phyloP scores from a whole-genome alignment of 164 flowering plant genomes.

The Houttuynia cordata region DNA sequence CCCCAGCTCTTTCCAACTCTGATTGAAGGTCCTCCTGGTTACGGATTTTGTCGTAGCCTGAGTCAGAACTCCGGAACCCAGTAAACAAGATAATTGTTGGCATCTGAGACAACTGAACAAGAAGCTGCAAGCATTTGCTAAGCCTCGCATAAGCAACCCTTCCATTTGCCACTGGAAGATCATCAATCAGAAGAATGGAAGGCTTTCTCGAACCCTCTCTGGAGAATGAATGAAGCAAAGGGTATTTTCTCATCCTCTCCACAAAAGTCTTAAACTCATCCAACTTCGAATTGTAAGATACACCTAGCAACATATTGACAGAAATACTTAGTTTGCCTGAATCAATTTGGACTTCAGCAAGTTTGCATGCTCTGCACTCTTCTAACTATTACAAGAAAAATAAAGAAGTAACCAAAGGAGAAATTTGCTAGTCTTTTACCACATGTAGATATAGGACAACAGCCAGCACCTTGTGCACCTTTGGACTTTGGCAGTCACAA shows the following conservation, averaged over 20 bases:
- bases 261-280: constrained; percentile 83
- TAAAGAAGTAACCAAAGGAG: too few relatives aligned
- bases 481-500: too few relatives aligned
- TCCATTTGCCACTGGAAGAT: background rate
- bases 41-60: background rate
- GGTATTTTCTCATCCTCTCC: constrained; percentile 68
- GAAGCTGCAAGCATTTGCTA: constrained; percentile 1
- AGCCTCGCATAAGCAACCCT: constrained; percentile 12
- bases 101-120: background rate
- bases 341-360: background rate
- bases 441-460: too few relatives aligned
- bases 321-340: background rate
- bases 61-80: background rate
- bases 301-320: constrained; percentile 28
- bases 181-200: background rate
- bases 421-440: too few relatives aligned
- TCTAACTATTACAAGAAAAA: background rate
- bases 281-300: constrained; percentile 72
- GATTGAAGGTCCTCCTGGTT: background rate
- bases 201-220: constrained; percentile 18
- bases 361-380: background rate
- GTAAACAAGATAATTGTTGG: background rate
- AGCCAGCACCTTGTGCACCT: too few relatives aligned
- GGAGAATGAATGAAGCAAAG: constrained; percentile 30
- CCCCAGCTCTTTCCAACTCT: background rate